A percentile compares a stretch with the other conserved stretches of the same genome.
Conservation (phyloP, 805 yeast species). For the Lipomyces lipofer region DNA sequence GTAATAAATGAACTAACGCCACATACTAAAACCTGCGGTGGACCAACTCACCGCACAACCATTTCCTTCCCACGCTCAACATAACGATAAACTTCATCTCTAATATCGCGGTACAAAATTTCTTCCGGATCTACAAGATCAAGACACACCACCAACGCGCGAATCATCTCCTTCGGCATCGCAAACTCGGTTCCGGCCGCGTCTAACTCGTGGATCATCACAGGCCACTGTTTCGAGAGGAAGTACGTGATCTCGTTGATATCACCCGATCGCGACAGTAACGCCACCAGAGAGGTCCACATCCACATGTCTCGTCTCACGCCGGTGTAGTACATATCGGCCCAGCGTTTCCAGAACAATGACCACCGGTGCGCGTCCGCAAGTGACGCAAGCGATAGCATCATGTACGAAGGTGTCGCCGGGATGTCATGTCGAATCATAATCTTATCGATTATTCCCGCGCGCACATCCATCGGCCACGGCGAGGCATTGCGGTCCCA, state of each 20-base stretch:
- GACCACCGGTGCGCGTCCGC: conserved; percentile 35
- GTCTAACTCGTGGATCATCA: conserved; percentile 11
- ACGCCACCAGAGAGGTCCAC: conserved; percentile 33
- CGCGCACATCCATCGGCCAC: conserved; percentile 8
- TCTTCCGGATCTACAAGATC: conserved; percentile 18
- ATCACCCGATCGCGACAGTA: conserved; percentile 38
- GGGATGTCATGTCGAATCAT: conserved; percentile 16
- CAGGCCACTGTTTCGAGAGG: conserved; percentile 13
- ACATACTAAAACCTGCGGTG: too few relatives aligned
- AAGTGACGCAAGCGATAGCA: conserved; percentile 36
- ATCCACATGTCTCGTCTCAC: conserved; percentile 29
- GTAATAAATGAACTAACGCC: too few relatives aligned
- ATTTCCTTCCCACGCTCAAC: too few relatives aligned
- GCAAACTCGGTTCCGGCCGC: conserved; percentile 1
- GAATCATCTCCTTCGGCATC: conserved; percentile 4
- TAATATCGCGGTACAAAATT: conserved; percentile 9
- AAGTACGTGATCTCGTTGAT: conserved; percentile 14
- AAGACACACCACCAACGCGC: conserved; percentile 13
- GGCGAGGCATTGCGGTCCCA: background rate
- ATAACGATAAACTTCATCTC: too few relatives aligned
- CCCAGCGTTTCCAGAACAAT: conserved; percentile 39
- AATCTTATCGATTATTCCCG: conserved; percentile 17
- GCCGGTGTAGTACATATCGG: conserved; percentile 21
- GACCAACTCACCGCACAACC: too few relatives aligned
- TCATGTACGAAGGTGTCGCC: conserved; percentile 24